Base-by-base conservation (phyloP, 2,329 filamentous ascomycete species). In the Hysterium pulicare region DNA sequence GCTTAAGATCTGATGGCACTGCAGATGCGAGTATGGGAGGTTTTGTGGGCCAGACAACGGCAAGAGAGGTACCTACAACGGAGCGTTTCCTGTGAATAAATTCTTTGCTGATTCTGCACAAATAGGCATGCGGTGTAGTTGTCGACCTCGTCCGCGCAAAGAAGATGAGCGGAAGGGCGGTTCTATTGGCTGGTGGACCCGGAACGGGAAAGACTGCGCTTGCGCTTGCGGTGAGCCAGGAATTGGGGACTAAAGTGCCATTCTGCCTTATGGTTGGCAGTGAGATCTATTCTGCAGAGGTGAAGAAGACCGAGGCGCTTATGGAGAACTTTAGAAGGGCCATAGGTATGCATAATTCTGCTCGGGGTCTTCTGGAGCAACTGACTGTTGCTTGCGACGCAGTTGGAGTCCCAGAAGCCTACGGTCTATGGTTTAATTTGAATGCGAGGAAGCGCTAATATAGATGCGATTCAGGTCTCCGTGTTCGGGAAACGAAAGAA, bases 281-380 rank as follows among this genome's bases (percentile, higher is more conserved):
- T 75, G 93, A 98, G 71, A 86, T 98, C 59, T 98, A 96, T 74
- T 95, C 89, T 55, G 86, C 91, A 34, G 93, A 98, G 71, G 90
- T 98, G 51, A 98, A 98, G 82, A 98, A 98, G 82, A 98, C 93
- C 38, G 93, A 98, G 71, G 86, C 95, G 54, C 74, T 98, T 65
- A 97, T 97, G 93, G 93, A 98, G 77, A 97, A 97, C 74, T 98
- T 98, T 70, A 82, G 93, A 66, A 80, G 93, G 64, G 93, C 93
- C 45, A 98, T 98, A 68, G 93, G 91, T 79, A 71, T 19, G 58
- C 41, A n/a, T 24, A 20, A 20, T n/a, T 33, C 34, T n/a, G n/a
- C n/a, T n/a, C n/a, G n/a, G n/a, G n/a, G n/a, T n/a, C 13, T n/a
- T 24, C 23, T 20, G 22, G 23, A 3, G 33, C 4, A 36, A 19